A percentile compares a stretch with the other conserved stretches of the same genome.
These are phyloP conservation scores for Dryas octopetala DNA, from an alignment of 306 rosid species.

Conservation along the genomic window DNA sequence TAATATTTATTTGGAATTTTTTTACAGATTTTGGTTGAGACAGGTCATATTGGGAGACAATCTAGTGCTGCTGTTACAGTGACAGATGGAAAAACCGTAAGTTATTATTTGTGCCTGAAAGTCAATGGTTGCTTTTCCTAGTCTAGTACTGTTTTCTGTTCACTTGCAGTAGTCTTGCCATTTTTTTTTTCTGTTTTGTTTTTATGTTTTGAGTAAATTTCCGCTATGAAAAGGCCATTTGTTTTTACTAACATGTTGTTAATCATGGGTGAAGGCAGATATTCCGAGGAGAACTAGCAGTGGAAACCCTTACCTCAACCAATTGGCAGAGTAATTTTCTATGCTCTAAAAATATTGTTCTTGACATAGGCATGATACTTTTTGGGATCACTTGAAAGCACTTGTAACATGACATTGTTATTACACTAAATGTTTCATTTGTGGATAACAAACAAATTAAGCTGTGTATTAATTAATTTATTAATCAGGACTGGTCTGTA, in stretches of 20 bases:
- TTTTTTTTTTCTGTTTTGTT: background rate
- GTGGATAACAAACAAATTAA: background rate
- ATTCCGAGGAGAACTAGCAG: conserved; percentile 51
- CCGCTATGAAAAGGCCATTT: background rate
- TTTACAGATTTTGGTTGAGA: conserved; percentile 89
- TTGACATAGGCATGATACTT: background rate
- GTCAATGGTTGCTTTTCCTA: background rate
- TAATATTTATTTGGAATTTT: background rate
- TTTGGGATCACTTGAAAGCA: background rate
- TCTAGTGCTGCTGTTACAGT: conserved; percentile 92
- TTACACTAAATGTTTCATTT: background rate
- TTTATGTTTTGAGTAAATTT: background rate
- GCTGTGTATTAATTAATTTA: background rate
- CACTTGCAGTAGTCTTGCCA: background rate
- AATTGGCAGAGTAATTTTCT: conserved; percentile 49
- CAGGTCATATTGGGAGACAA: conserved; percentile 96
- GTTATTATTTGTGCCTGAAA: conserved; percentile 28
- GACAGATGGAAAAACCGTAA: conserved; percentile 95
- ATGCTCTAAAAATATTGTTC: conserved; percentile 9
- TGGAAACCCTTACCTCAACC: conserved; percentile 37
- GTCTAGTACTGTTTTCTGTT: background rate
- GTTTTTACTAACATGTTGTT: conserved; percentile 14
- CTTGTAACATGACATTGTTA: background rate
- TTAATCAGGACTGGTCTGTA: background rate
- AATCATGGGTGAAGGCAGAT: conserved; percentile 74